These are phyloP conservation scores for Sporothrix humicola DNA, from an alignment of 2,329 filamentous ascomycete species.

Conservation along the genomic window DNA sequence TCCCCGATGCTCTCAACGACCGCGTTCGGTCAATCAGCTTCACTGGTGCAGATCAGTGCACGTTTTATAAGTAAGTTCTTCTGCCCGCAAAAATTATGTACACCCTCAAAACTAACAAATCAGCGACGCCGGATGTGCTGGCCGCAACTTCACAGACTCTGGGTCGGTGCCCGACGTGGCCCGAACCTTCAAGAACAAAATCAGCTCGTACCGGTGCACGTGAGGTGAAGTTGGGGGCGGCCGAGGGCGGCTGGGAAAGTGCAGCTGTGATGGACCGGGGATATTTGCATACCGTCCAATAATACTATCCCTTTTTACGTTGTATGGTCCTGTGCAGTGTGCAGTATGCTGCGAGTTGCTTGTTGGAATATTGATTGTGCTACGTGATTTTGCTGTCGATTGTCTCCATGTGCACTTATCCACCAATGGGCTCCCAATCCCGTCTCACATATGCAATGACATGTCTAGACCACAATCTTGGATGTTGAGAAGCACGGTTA, in stretches of 20 bases:
- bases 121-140: neutral
- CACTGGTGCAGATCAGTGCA: constrained; percentile 22
- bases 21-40: constrained; percentile 24
- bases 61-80: constrained; percentile 9
- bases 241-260: too few species aligned
- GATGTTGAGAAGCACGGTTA: neutral
- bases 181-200: neutral
- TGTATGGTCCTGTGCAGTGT: too few species aligned
- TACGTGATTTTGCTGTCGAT: too few species aligned
- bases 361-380: too few species aligned
- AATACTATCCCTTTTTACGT: too few species aligned
- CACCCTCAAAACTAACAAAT: neutral
- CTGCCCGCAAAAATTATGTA: neutral
- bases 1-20: neutral
- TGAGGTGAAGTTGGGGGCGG: neutral
- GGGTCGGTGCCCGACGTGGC: constrained; percentile 3
- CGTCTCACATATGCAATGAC: too few species aligned
- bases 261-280: too few species aligned
- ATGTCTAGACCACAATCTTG: neutral
- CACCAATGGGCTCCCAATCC: too few species aligned
- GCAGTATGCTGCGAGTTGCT: too few species aligned
- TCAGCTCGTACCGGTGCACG: constrained; percentile 10
- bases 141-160: constrained; percentile 6
- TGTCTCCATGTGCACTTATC: too few species aligned
- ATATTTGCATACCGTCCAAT: too few species aligned